Base-by-base conservation (phyloP, 73 alveolate genomes). In the Diophrys sp. region DNA sequence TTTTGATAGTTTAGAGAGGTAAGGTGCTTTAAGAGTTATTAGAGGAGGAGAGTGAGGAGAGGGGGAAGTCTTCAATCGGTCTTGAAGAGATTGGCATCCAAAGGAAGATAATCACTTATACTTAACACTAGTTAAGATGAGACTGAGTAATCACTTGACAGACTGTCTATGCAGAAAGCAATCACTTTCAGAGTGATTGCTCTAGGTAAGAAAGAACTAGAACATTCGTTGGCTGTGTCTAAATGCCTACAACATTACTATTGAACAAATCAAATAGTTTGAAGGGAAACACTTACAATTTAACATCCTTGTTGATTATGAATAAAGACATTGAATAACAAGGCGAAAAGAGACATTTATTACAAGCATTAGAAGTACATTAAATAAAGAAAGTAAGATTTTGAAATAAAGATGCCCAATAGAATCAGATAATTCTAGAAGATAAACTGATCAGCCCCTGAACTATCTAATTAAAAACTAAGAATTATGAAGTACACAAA, bases 131-230 rank as follows among this genome's bases (percentile, higher is more conserved):
- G 5, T 18, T 44, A 44, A 44, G 18, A 11, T 44, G 18, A 44
- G 62, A 44, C n/a, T 11, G 62, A 11, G 18, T 18, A 44, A 44
- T 44, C 62, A 11, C 62, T 44, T 44, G 62, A 44, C 18, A 5
- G 18, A 11, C n/a, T 11, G n/a, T 44, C 62, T 11, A 44, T 77
- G 56, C 33, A 70, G 32, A 77, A 77, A 67, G 79, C 78, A 33
- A 33, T 80, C 18, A 29, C 56, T 30, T 78, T 34, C 73, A 33
- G 92, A 27, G 78, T 81, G 29, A 66, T 55, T n/a, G 79, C 77
- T 56, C 82, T 84, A 5, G 92, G 92, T 27, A 84, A 78, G 71
- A 84, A 84, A 53, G 92, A 84, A 33, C 80, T 84, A 14, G 92
- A 84, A 56, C 78, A 75, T 30, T 23, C 87, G 78, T 72, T 84